Percentiles rank a stretch among this genome's conserved stretches.
These are phyloP conservation scores for Phaseolus coccineus DNA, from an alignment of 331 rosid species.

Conservation along the genomic window DNA sequence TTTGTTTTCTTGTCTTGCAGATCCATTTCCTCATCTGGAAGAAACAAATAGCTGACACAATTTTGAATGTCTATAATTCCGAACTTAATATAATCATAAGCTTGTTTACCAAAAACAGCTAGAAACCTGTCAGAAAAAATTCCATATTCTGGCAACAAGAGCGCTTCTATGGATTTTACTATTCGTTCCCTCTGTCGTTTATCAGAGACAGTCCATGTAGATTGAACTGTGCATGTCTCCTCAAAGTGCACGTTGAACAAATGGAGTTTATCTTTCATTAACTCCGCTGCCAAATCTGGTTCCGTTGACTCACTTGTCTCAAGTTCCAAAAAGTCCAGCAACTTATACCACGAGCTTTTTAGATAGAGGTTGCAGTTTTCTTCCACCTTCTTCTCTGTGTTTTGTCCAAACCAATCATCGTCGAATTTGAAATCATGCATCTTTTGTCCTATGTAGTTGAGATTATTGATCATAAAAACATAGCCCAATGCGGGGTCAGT, in stretches of 20 bases:
- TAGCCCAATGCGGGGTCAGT: not conserved
- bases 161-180: not conserved
- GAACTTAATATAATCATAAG: not conserved
- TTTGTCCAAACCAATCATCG: not conserved
- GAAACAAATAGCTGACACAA: not conserved
- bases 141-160: not conserved
- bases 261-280: not conserved
- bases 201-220: not conserved
- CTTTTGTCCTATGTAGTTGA: not conserved
- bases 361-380: not conserved
- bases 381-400: not conserved
- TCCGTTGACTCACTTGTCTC: not conserved
- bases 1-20: too few species aligned
- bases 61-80: not conserved
- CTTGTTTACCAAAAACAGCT: not conserved
- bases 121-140: not conserved
- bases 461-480: not conserved
- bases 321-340: not conserved
- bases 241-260: not conserved
- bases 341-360: not conserved
- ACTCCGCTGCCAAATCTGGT: not conserved
- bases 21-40: too few species aligned
- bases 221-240: not conserved
- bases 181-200: not conserved
- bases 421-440: too few species aligned